Evolutionary conservation across 2,329 filamentous ascomycete species (phyloP), one percentile per base, ranked within the genome.

Genomic region (Acephala macrosclerotiorum): DNA sequence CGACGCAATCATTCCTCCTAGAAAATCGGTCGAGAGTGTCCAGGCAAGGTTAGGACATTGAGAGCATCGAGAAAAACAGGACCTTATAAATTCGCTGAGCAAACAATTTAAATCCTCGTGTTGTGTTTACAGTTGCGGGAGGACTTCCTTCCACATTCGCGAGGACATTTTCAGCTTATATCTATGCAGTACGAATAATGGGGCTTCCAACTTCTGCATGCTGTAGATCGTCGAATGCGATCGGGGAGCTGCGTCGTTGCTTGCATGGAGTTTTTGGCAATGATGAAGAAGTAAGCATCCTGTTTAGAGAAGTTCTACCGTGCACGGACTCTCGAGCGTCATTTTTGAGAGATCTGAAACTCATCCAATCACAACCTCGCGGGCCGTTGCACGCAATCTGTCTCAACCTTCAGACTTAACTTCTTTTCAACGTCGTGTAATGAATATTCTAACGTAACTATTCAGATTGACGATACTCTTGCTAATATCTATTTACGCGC

Each of bases 391-490:
- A 42, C n/a, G 16, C n/a, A 18, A 42, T 6, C 40, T n/a, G 40
- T 18, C 7, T 18, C 40, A 42, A n/a, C 40, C 40, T 42, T 16
- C 40, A n/a, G 40, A 42, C 6, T 42, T 16, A 42, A 16, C 38
- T 42, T 42, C 38, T 14, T 42, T 42, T 14, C 38, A n/a, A 42
- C 12, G 38, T 42, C 18, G 38, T 42, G 18, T 12, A n/a, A 42
- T 6, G 5, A 42, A 6, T 6, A 16, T 16, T 42, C 14, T 12
- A 4, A 14, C 14, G 38, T 12, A n/a, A 12, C 12, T 16, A 49
- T 49, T n/a, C 45, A 49, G n/a, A 49, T 49, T 49, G 45, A 12
- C n/a, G 20, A 49, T 49, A 4, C 45, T 49, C n/a, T 49, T 49
- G 2, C 20, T 49, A 49, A 49, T 49, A 25, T 22, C 45, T n/a